These are phyloP conservation scores for Gloeophyllum trabeum DNA, from an alignment of 768 basidiomycete species.

Conservation along the genomic window DNA sequence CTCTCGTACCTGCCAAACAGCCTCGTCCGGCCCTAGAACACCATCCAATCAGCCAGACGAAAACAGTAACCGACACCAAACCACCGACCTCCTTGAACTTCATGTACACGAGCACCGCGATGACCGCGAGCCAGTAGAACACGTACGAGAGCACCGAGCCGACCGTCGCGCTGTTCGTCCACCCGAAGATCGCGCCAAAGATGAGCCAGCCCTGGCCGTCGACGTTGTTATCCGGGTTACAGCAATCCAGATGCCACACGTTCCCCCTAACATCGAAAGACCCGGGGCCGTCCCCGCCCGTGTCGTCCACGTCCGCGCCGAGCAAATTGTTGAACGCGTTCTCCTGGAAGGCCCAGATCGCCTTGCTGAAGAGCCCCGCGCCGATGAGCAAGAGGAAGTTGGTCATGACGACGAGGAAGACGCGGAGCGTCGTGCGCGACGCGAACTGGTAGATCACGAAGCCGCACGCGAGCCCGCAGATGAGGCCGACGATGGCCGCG, in stretches of 20 bases:
- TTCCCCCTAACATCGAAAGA: conserved; percentile 71
- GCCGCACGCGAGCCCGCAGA: conserved; percentile 67
- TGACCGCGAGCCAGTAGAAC: conserved; percentile 86
- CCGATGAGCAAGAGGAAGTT: conserved; percentile 90
- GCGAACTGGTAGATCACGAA: conserved; percentile 74
- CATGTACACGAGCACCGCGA: conserved; percentile 51
- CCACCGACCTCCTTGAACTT: conserved; percentile 38
- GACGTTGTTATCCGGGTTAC: conserved; percentile 47
- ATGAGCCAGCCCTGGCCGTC: conserved; percentile 60
- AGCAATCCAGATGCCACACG: conserved; percentile 85
- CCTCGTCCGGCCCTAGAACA: too few relatives aligned
- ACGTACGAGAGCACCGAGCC: conserved; percentile 82
- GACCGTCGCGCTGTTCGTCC: conserved; percentile 80
- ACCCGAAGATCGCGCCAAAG: conserved; percentile 79
- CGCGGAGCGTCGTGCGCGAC: conserved; percentile 58
- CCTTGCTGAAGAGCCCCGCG: conserved; percentile 81
- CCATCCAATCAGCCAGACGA: too few relatives aligned
- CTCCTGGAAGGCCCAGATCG: conserved; percentile 61
- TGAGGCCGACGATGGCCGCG: conserved; percentile 75
- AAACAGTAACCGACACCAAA: too few relatives aligned
- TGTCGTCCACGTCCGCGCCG: conserved; percentile 63
- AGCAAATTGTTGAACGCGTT: conserved; percentile 59
- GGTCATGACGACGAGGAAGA: conserved; percentile 90
- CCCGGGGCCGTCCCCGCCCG: conserved; percentile 68
- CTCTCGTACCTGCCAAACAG: too few relatives aligned